A percentile compares a stretch with the other conserved stretches of the same genome.
Evolutionary conservation across 1,284 basidiomycete species (phyloP).

Genomic region (Schizophyllum commune): DNA sequence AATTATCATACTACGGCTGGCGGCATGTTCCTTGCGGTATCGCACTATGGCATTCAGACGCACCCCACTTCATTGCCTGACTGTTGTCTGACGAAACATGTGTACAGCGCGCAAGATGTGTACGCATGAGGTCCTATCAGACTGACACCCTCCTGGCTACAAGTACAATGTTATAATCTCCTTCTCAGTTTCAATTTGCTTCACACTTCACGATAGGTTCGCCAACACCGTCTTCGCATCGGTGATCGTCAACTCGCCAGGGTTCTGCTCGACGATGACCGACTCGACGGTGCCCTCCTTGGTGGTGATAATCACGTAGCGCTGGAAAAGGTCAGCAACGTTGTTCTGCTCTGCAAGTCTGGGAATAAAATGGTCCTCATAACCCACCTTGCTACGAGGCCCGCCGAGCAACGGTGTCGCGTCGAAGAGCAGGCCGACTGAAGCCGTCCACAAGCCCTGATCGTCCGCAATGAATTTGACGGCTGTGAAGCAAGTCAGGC

Average conservation of each 20-base stretch:
- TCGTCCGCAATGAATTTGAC: slow-evolving; percentile 67
- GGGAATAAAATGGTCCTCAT: too few species aligned
- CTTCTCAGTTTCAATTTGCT: not conserved
- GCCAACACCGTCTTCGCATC: slow-evolving; percentile 51
- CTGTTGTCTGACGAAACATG: too few species aligned
- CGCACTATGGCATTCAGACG: not conserved
- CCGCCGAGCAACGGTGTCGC: slow-evolving; percentile 53
- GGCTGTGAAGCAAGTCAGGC: slow-evolving; percentile 22
- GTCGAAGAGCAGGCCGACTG: slow-evolving; percentile 60
- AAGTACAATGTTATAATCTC: not conserved
- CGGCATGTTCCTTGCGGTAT: not conserved
- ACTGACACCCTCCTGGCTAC: not conserved
- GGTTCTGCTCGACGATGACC: slow-evolving; percentile 51
- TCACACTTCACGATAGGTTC: slow-evolving; percentile 23
- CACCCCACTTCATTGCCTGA: not conserved
- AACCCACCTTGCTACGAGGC: slow-evolving; percentile 53
- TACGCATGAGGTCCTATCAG: not conserved
- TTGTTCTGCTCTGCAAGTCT: not conserved
- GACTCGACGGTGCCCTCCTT: slow-evolving; percentile 45
- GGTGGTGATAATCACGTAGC: slow-evolving; percentile 46
- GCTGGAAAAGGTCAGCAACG: slow-evolving; percentile 24
- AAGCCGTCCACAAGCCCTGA: slow-evolving; percentile 45
- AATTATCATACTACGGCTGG: not conserved
- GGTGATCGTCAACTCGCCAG: slow-evolving; percentile 49
- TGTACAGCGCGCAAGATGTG: too few species aligned